phyloP scores from a whole-genome alignment of 371 early-diverging fungal genomes.

The Mortierella sp. region DNA sequence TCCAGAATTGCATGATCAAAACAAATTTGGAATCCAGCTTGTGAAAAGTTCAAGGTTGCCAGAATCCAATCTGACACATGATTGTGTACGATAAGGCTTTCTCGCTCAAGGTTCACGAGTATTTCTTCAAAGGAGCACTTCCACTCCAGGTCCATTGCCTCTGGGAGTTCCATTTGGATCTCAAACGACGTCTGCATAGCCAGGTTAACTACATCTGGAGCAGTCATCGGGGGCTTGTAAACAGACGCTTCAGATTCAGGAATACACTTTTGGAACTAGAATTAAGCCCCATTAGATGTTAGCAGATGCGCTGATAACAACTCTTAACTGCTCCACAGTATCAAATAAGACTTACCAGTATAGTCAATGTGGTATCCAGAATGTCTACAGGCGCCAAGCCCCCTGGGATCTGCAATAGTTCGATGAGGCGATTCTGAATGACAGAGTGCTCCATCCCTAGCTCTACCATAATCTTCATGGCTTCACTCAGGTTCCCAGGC shows the following conservation, averaged over 20 bases:
- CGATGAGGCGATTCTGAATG: slow-evolving; percentile 35
- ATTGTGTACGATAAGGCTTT: slow-evolving; percentile 23
- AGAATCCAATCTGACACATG: slow-evolving; percentile 40
- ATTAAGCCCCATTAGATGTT: neutral
- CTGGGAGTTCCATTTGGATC: slow-evolving; percentile 35
- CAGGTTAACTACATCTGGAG: slow-evolving; percentile 21
- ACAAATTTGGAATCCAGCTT: slow-evolving; percentile 33
- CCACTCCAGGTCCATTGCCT: slow-evolving; percentile 17
- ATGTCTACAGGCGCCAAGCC: slow-evolving; percentile 25
- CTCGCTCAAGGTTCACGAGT: slow-evolving; percentile 16
- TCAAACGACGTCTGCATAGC: slow-evolving; percentile 33
- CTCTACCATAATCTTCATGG: slow-evolving; percentile 16
- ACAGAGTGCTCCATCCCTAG: slow-evolving; percentile 38
- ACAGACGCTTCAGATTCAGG: neutral
- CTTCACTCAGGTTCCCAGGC: neutral
- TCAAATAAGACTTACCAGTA: slow-evolving; percentile 21
- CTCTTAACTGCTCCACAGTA: neutral
- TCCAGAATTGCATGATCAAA: slow-evolving; percentile 50
- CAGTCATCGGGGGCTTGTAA: neutral
- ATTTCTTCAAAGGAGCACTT: slow-evolving; percentile 32
- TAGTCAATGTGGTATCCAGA: slow-evolving; percentile 11
- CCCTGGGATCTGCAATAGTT: slow-evolving; percentile 28
- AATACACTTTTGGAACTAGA: neutral
- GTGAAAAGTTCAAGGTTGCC: slow-evolving; percentile 10
- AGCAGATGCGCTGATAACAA: too few relatives aligned